Evolutionary conservation across 108 stramenopile genomes (phyloP), one percentile per base, ranked within the genome.

Genomic region (Nitzschia sp.): DNA sequence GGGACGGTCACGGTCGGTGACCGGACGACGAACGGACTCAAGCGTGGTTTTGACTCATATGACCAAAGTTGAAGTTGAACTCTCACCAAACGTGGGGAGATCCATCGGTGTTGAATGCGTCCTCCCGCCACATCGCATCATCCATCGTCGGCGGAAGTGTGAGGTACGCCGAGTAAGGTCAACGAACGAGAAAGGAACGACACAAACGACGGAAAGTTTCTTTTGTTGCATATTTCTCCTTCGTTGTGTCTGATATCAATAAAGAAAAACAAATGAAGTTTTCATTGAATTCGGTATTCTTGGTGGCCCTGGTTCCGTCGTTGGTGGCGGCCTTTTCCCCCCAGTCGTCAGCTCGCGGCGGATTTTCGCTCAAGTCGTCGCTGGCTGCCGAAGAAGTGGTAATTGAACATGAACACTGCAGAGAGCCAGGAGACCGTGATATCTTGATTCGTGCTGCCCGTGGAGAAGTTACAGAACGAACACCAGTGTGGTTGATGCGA

Each of bases 401-500:
- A 18, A 71, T 64, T 5, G 73, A 74, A 55, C 82, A 83, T 36
- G 5, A 46, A 2, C 82, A 83, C 36, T 83, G 82, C 51, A 57
- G 53, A n/a, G 77, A 61, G 42, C 74, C 83, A 9, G 86, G 86
- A 30, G 90, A 95, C 74, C 89, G 91, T 47, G 97, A 97, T 72
- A 95, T 98, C 38, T 71, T 99, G 19, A 68, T 99, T 18, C 94
- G 98, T 11, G 96, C 96, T 34, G 98, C 98, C 4, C 84, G 93
- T 27, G 98, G 98, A 17, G 96, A 99, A 76, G 38, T 64, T 3
- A 85, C 92, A 1, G 93, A 97, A 68, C 95, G 97, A 18, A 91
- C 96, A 0, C 99, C 99, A 13, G 97, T 99, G 19, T 99, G 99
- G 99, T 81, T 98, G 65, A 98, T 98, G 95, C 91, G 99, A 59